Percentiles rank a stretch among this genome's conserved stretches.
Evolutionary conservation across 2,329 filamentous ascomycete genomes (phyloP).

Genomic region (Botryotinia convoluta): DNA sequence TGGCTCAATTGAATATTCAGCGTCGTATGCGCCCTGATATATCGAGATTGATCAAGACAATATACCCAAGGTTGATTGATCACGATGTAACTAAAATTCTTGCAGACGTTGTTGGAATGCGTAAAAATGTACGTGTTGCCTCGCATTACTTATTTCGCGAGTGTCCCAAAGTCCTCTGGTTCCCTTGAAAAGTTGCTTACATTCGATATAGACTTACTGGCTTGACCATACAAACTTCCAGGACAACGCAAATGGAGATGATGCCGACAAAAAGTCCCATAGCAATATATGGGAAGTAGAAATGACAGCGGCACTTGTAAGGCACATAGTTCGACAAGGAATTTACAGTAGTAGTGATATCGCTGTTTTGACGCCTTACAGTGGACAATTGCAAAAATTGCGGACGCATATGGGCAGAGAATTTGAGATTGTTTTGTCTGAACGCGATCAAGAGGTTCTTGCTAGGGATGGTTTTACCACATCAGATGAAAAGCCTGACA

Average conservation of each 20-base stretch:
- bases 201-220: slow-evolving; percentile 28
- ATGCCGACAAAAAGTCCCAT: slow-evolving; percentile 18
- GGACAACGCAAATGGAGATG: slow-evolving; percentile 22
- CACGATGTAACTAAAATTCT: slow-evolving; percentile 24
- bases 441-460: slow-evolving; percentile 36
- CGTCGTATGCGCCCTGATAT: slow-evolving; percentile 36
- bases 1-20: slow-evolving; percentile 33
- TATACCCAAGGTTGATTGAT: slow-evolving; percentile 33
- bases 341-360: slow-evolving; percentile 59
- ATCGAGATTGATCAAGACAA: slow-evolving; percentile 30
- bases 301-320: slow-evolving; percentile 61
- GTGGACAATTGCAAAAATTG: slow-evolving; percentile 50
- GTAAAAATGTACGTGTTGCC: slow-evolving; percentile 22
- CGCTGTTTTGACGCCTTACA: slow-evolving; percentile 67
- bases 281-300: slow-evolving; percentile 59
- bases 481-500: background rate
- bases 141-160: background rate
- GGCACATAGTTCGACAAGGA: slow-evolving; percentile 65
- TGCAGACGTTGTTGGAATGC: slow-evolving; percentile 34
- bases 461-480: slow-evolving; percentile 26
- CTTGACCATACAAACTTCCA: slow-evolving; percentile 32
- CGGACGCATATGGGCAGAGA: slow-evolving; percentile 29
- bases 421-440: slow-evolving; percentile 38
- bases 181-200: background rate
- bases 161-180: background rate